Percentiles rank a stretch among this genome's conserved stretches.
Evolutionary conservation across 768 basidiomycete genomes (phyloP).

Genomic region (Clavaria fumosa): DNA sequence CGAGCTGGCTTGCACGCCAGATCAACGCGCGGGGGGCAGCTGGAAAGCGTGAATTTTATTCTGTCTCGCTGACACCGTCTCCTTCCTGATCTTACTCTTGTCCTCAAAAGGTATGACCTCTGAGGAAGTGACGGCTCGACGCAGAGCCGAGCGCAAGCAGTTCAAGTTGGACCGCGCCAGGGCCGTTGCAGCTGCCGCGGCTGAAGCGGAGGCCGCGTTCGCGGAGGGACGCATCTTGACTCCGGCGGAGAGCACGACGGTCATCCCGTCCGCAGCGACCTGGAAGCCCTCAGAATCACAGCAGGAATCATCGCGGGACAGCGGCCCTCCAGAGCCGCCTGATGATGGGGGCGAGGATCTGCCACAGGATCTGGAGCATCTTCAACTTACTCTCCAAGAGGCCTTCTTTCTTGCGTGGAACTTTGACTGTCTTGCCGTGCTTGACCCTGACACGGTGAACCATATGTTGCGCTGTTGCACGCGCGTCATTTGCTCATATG

Average conservation of each 20-base stretch:
- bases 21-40: conserved; percentile 46
- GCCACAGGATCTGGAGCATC: conserved; percentile 66
- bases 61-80: neutral
- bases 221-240: conserved; percentile 50
- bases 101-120: conserved; percentile 51
- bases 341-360: conserved; percentile 31
- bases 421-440: conserved; percentile 64
- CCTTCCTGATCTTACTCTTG: neutral
- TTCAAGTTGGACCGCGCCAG: conserved; percentile 87
- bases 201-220: conserved; percentile 67
- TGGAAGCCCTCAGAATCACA: conserved; percentile 40
- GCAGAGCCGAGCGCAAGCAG: conserved; percentile 76
- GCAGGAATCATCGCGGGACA: conserved; percentile 15
- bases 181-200: conserved; percentile 71
- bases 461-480: too few species aligned
- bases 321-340: conserved; percentile 12
- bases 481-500: too few species aligned
- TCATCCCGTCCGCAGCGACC: conserved; percentile 67
- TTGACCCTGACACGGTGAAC: conserved; percentile 52
- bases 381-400: conserved; percentile 80
- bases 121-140: conserved; percentile 81
- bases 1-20: conserved; percentile 78
- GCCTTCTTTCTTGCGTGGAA: conserved; percentile 82
- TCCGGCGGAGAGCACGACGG: conserved; percentile 41
- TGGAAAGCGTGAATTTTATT: conserved; percentile 37